Evolutionary conservation across 805 yeast species (phyloP), one percentile per base, ranked within the genome.

Genomic region (Ogataea trehalophila): DNA sequence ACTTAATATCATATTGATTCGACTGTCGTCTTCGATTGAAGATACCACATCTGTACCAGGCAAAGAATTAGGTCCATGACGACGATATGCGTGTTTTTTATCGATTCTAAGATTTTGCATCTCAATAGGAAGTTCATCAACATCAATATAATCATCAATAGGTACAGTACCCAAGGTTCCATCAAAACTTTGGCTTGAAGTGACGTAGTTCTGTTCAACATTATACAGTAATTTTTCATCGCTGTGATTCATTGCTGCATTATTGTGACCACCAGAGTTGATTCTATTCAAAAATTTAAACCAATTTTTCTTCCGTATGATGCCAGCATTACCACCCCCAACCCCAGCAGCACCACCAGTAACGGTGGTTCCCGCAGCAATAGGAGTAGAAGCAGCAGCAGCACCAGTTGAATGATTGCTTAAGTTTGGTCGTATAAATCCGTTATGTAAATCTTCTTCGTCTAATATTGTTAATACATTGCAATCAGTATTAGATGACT

Each of bases 101-200:
- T n/a, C 4, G 22, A 18, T n/a, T 13, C 29, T 17, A n/a, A 17
- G 39, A 35, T 51, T 47, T 29, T 64, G 66, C 20, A 57, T 38
- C 44, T 65, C 69, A 11, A 63, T 57, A 2, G 68, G 67, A 35
- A 59, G 41, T 23, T 59, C 63, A 36, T 59, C 61, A 1, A 60
- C 39, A 29, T 51, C 62, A 16, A 53, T 48, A 43, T 60, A 59
- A 42, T 65, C 67, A 47, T 65, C 70, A 7, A 65, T 65, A 1
- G 60, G 57, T 16, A 55, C 53, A 1, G 68, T 62, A 18, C 33
- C 23, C 4, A 42, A 17, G 6, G 42, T 16, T 16, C 37, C 14
- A 26, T 42, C 49, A 20, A 45, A 16, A 17, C 29, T 49, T 50
- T 14, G 37, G 14, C 16, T 23, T 31, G 46, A 43, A 4, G 31